phyloP scores from a whole-genome alignment of 2,329 filamentous ascomycete genomes.

The Ascochyta viciae-villosae region DNA sequence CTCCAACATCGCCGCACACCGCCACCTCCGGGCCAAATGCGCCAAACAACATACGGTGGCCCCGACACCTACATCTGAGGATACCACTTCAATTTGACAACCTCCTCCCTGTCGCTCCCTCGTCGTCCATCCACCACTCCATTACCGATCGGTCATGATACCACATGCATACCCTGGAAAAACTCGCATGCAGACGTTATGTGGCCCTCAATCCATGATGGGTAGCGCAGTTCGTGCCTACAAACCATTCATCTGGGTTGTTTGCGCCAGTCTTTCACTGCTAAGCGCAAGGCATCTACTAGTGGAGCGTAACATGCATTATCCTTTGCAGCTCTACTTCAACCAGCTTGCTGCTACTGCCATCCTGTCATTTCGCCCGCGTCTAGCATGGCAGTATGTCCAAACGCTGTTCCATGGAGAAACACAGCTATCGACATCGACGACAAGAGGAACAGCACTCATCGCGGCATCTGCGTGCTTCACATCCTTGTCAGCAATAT shows the following conservation, averaged over 20 bases:
- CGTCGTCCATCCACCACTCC: no score
- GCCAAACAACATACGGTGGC: no score
- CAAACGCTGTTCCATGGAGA: neutral
- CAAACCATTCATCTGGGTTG: conserved; percentile 18
- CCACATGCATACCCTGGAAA: neutral
- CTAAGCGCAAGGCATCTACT: conserved; percentile 31
- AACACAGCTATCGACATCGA: neutral
- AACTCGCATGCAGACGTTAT: neutral
- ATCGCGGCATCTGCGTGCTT: conserved; percentile 12
- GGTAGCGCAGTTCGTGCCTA: neutral
- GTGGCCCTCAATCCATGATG: neutral
- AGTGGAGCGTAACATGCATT: conserved; percentile 35
- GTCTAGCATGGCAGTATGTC: neutral
- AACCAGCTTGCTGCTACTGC: conserved; percentile 22
- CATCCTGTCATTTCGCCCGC: conserved; percentile 3
- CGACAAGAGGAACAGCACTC: conserved; percentile 7
- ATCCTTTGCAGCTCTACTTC: conserved; percentile 26
- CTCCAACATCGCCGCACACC: no score
- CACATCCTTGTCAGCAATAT: conserved; percentile 31
- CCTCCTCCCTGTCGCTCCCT: no score
- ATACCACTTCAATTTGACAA: no score
- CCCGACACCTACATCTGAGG: no score
- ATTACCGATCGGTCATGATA: neutral
- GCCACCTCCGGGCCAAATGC: no score
- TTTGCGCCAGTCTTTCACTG: conserved; percentile 28